Percentiles rank a stretch among this genome's conserved stretches.
These are phyloP conservation scores for Leucogyrophana mollusca DNA, from an alignment of 768 basidiomycete genomes.

Conservation along the genomic window DNA sequence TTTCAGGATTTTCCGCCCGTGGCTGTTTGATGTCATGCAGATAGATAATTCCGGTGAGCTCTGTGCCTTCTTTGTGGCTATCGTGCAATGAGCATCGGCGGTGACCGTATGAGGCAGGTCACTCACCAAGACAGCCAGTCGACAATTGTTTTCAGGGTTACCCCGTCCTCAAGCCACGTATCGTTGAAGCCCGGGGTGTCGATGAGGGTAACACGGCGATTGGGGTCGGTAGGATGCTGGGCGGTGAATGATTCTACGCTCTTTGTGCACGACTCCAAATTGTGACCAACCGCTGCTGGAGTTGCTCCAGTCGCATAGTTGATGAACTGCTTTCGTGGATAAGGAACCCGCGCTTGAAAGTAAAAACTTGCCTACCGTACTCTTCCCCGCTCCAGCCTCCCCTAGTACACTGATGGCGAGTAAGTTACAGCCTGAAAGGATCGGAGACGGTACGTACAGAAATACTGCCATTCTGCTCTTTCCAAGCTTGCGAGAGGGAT, in stretches of 20 bases:
- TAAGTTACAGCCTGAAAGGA: no score
- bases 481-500: no score
- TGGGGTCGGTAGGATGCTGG: constrained; percentile 13
- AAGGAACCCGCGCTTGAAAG: not conserved
- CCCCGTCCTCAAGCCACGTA: constrained; percentile 43
- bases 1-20: constrained; percentile 25
- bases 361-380: constrained; percentile 17
- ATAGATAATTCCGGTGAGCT: constrained; percentile 51
- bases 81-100: not conserved
- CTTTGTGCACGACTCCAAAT: constrained; percentile 20
- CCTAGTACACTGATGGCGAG: constrained; percentile 24
- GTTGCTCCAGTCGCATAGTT: no score
- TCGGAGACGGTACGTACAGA: no score
- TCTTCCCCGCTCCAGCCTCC: constrained; percentile 29
- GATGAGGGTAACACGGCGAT: constrained; percentile 40
- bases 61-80: constrained; percentile 34
- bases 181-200: constrained; percentile 67
- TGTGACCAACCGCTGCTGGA: constrained; percentile 10
- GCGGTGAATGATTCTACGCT: constrained; percentile 15
- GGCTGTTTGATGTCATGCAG: constrained; percentile 47
- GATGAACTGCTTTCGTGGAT: not conserved
- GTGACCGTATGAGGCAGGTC: no score
- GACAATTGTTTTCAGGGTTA: constrained; percentile 45
- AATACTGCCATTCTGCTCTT: no score
- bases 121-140: constrained; percentile 13